Evolutionary conservation across 208 protist genomes (phyloP).

Genomic region (Crithidia acanthocephali): DNA sequence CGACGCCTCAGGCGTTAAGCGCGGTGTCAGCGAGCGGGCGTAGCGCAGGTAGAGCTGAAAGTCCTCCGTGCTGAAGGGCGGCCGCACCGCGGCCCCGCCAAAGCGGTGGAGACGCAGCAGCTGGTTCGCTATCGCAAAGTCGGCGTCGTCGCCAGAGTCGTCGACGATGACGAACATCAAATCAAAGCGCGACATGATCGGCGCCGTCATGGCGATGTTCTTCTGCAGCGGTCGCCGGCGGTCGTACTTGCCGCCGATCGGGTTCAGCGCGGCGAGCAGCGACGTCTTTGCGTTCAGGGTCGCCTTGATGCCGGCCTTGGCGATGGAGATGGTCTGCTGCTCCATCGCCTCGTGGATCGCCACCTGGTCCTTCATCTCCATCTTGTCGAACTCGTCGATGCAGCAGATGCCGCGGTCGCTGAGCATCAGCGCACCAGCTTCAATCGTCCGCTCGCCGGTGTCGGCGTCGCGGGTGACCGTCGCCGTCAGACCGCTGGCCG

Average conservation of each 20-base stretch:
- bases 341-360: conserved; percentile 99
- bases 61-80: conserved; percentile 83
- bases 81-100: conserved; percentile 66
- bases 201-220: conserved; percentile 95
- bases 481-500: conserved; percentile 97
- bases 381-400: conserved; percentile 99
- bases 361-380: conserved; percentile 99
- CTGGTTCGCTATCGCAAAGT: conserved; percentile 97
- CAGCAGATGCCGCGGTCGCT: conserved; percentile 99
- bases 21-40: conserved; percentile 90
- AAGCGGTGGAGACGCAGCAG: conserved; percentile 96
- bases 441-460: conserved; percentile 99
- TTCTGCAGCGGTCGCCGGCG: conserved; percentile 92
- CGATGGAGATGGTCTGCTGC: conserved; percentile 99
- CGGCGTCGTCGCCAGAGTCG: conserved; percentile 95
- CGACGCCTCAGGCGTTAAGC: conserved; percentile 82
- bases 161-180: conserved; percentile 99
- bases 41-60: conserved; percentile 95
- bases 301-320: conserved; percentile 98
- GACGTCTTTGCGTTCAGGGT: conserved; percentile 99
- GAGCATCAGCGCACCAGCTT: conserved; percentile 99
- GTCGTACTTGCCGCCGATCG: conserved; percentile 97
- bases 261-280: conserved; percentile 98
- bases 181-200: conserved; percentile 99
- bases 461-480: conserved; percentile 98